Percentiles rank a stretch among this genome's conserved stretches.
These are phyloP conservation scores for Tuber melanosporum DNA, from an alignment of 495 filamentous ascomycete species.

Conservation along the genomic window DNA sequence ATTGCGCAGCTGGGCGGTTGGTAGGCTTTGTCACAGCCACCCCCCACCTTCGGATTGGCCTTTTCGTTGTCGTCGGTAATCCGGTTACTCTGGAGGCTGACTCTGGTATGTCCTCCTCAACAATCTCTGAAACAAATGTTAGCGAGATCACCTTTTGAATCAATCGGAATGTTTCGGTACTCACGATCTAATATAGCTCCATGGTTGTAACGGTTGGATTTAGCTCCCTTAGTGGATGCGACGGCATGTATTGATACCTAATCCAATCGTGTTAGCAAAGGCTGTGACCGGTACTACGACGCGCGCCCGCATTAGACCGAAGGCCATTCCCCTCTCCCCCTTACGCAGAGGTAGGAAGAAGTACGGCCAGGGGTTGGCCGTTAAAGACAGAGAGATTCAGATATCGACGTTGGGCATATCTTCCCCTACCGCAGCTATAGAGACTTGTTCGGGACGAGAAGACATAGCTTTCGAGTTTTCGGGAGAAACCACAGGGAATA, in stretches of 20 bases:
- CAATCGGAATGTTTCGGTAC: neutral
- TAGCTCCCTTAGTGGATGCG: accelerated
- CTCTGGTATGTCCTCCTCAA: neutral
- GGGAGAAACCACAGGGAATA: accelerated
- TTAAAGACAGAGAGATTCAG: no score
- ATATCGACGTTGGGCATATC: no score
- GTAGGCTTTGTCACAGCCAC: neutral
- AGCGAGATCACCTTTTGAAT: neutral
- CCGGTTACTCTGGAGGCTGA: accelerated
- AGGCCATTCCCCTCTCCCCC: no score
- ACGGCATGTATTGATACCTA: neutral
- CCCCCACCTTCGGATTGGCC: accelerated
- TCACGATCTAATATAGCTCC: neutral
- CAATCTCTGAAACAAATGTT: neutral
- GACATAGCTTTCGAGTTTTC: neutral
- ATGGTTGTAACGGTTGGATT: accelerated
- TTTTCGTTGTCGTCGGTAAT: neutral
- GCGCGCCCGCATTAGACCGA: no score
- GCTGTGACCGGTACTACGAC: no score
- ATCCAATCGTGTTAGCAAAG: no score
- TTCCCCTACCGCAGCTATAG: no score
- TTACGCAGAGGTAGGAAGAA: no score
- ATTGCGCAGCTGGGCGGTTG: neutral
- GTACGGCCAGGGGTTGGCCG: no score
- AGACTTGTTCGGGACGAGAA: no score